Conservation (phyloP, 148 eudicot species). For the Chenopodium suecicum region DNA sequence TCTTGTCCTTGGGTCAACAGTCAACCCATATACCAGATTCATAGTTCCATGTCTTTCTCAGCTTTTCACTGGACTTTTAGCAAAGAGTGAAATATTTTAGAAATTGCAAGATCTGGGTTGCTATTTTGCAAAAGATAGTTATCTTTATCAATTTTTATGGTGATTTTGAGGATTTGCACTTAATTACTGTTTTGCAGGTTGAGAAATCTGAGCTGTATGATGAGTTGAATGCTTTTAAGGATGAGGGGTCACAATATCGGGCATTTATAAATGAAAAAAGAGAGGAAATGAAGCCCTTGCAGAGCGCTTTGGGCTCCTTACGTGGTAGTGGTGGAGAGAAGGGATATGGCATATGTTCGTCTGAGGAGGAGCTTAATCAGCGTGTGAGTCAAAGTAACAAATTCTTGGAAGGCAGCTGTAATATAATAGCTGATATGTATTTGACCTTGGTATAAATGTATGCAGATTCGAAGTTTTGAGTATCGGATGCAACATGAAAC, state of each 20-base stretch:
- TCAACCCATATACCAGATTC: too few relatives aligned
- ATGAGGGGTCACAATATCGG: slow-evolving; percentile 53
- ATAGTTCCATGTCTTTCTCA: too few relatives aligned
- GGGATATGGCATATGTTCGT: slow-evolving; percentile 56
- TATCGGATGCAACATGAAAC: slow-evolving; percentile 80
- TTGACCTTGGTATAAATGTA: slow-evolving; percentile 11
- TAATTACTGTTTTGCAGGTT: slow-evolving; percentile 39
- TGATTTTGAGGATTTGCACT: neutral
- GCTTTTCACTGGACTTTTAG: too few relatives aligned
- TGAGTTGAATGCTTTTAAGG: slow-evolving; percentile 43
- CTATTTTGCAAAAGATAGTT: neutral
- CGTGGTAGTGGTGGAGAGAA: slow-evolving; percentile 57
- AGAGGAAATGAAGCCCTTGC: slow-evolving; percentile 78
- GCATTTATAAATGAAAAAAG: slow-evolving; percentile 62
- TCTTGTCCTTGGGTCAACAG: too few relatives aligned
- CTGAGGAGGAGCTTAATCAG: slow-evolving; percentile 81
- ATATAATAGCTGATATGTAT: neutral
- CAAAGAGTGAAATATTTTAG: neutral
- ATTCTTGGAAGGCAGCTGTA: neutral
- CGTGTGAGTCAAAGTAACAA: slow-evolving; percentile 43
- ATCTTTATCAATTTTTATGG: neutral
- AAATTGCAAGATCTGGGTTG: neutral
- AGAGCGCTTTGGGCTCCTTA: slow-evolving; percentile 74
- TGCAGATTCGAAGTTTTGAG: slow-evolving; percentile 62
- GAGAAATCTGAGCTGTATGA: slow-evolving; percentile 39